These are phyloP conservation scores for Taiozyma sp. DNA, from an alignment of 1,139 yeast genomes.

Conservation along the genomic window DNA sequence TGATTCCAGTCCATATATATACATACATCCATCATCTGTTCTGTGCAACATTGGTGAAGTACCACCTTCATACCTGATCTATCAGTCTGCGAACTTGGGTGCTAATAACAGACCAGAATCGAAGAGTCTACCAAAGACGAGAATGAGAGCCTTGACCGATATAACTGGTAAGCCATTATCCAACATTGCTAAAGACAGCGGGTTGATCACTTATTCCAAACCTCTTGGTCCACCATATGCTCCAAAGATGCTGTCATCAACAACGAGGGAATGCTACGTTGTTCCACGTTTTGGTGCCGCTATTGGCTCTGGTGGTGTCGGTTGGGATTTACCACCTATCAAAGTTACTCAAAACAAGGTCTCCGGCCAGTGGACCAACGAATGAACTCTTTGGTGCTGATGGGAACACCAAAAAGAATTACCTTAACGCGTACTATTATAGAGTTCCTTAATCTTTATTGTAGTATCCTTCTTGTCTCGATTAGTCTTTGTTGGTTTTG, in stretches of 20 bases:
- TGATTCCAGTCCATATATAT: conserved; percentile 50
- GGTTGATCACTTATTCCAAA: conserved; percentile 77
- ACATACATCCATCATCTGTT: conserved; percentile 76
- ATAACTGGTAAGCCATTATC: conserved; percentile 71
- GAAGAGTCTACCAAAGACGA: conserved; percentile 38
- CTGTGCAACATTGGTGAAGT: conserved; percentile 50
- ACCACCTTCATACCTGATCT: conserved; percentile 77
- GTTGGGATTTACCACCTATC: conserved; percentile 89
- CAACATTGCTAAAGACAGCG: conserved; percentile 72
- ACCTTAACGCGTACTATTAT: not conserved
- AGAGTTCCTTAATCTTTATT: too few relatives aligned
- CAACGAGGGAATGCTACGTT: conserved; percentile 81
- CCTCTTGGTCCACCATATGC: conserved; percentile 91
- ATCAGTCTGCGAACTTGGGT: conserved; percentile 53
- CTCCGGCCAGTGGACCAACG: conserved; percentile 56
- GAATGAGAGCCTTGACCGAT: conserved; percentile 77
- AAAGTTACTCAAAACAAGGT: conserved; percentile 66
- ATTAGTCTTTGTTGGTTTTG: not conserved
- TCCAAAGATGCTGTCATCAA: conserved; percentile 59
- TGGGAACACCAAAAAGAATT: not conserved
- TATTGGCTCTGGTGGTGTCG: conserved; percentile 78
- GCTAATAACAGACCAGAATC: conserved; percentile 35
- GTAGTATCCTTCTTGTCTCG: not conserved
- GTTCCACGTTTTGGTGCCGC: conserved; percentile 89
- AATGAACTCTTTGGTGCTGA: conserved; percentile 14